Evolutionary conservation across 306 rosid species (phyloP).

Genomic region (Sicyos baderoa): DNA sequence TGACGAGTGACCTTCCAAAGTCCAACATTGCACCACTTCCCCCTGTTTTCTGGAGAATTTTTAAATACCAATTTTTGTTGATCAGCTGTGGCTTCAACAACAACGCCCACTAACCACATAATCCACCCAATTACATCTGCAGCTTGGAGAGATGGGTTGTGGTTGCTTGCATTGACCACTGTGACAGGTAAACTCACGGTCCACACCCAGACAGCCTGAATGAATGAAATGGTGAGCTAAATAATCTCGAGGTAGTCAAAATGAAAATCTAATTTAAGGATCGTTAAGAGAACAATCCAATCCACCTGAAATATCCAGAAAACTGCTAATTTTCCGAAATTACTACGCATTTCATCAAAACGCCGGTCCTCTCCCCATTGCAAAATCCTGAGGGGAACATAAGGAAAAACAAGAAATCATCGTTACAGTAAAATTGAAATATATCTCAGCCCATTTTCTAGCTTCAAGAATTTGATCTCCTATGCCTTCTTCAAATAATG

Average conservation of each 20-base stretch:
- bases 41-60: conserved; percentile 49
- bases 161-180: conserved; percentile 63
- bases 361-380: conserved; percentile 96
- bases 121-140: conserved; percentile 78
- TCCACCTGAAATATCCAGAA: conserved; percentile 95
- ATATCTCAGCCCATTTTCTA: neutral
- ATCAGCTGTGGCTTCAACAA: conserved; percentile 71
- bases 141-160: conserved; percentile 48
- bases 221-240: neutral
- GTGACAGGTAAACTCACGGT: conserved; percentile 88
- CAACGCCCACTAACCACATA: conserved; percentile 67
- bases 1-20: conserved; percentile 89
- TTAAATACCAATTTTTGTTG: conserved; percentile 75
- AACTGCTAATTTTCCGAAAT: conserved; percentile 63
- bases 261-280: neutral
- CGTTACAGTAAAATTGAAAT: neutral
- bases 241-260: neutral
- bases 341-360: conserved; percentile 76
- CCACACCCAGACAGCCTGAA: conserved; percentile 99
- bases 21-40: conserved; percentile 82
- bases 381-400: conserved; percentile 51
- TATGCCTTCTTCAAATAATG: neutral
- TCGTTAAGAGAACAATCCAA: conserved; percentile 8
- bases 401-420: conserved; percentile 9
- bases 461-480: neutral